Evolutionary conservation across 139 green algal genomes (phyloP), one percentile per base, ranked within the genome.

Genomic region (Chlamydomonas sp.): DNA sequence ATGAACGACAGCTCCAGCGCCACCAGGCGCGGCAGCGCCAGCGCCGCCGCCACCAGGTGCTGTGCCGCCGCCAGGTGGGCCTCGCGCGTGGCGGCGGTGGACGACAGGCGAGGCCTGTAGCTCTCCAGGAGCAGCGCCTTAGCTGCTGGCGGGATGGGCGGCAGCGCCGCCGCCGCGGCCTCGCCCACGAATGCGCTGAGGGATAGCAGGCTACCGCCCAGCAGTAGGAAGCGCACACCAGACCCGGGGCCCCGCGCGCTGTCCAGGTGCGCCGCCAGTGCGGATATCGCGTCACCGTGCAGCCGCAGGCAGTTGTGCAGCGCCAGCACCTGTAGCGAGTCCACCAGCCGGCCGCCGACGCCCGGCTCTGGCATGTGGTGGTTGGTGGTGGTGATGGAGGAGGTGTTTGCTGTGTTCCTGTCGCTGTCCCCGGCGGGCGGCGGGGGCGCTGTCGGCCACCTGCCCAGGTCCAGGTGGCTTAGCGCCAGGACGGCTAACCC

Each of bases 1-100:
- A 95, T 91, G 91, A 97, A 96, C 0, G 92, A 95, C 1, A 97
- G 86, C 83, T 97, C 95, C 66, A 97, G 69, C 58, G 92, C 89
- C 20, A 77, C 76, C 77, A 97, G 92, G 1, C 60, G 17, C 0
- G 90, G 91, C 91, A 97, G 80, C 9, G n/a, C 49, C 57, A 84
- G 68, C 0, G 78, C 83, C 12, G 78, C 86, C 6, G 89, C 18
- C 17, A 83, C 86, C 3, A 90, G 77, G 2, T 63, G 58, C 17
- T 67, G 88, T 17, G 76, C 87, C 9, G 80, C 72, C 15, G 73
- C 77, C 62, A 94, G 73, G 77, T 89, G 80, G 20, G 66, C 81
- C 5, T 72, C 76, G 8, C 82, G 5, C 1, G 61, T 74, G 66
- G 81, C 82, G 12, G 88, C 69, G 9, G 16, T 85, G 81, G 10